Evolutionary conservation across 2,329 filamentous ascomycete genomes (phyloP).

Genomic region (Arachnomyces sp.): DNA sequence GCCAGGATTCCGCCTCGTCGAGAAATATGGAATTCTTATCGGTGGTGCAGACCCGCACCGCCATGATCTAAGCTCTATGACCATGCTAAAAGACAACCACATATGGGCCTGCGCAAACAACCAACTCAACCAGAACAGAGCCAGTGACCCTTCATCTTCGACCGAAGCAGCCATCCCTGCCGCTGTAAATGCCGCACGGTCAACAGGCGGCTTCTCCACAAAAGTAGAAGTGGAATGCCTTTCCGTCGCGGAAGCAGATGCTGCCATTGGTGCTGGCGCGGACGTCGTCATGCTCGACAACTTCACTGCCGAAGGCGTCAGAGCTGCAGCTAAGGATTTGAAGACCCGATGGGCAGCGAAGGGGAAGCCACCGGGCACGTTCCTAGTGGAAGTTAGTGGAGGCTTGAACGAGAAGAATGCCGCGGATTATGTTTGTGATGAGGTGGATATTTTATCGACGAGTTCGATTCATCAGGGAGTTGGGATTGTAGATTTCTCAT

Average conservation of each 20-base stretch:
- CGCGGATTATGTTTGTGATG: constrained; percentile 60
- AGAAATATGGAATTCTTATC: constrained; percentile 96
- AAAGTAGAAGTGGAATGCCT: constrained; percentile 97
- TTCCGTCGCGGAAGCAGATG: constrained; percentile 77
- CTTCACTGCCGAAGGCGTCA: constrained; percentile 73
- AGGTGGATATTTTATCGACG: constrained; percentile 93
- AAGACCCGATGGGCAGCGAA: constrained; percentile 72
- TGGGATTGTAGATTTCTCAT: constrained; percentile 86
- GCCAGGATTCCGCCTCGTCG: constrained; percentile 86
- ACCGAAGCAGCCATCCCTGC: constrained; percentile 64
- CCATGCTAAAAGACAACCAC: constrained; percentile 99
- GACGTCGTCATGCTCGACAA: constrained; percentile 98
- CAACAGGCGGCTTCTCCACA: constrained; percentile 77
- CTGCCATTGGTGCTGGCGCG: constrained; percentile 82
- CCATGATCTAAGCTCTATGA: constrained; percentile 88
- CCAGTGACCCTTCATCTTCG: constrained; percentile 14
- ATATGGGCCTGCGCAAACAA: constrained; percentile 72
- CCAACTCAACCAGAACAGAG: constrained; percentile 9
- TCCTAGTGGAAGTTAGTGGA: constrained; percentile 87
- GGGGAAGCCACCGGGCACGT: constrained; percentile 55
- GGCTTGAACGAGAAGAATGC: constrained; percentile 83
- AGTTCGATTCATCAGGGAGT: constrained; percentile 96
- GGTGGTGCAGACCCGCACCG: constrained; percentile 88
- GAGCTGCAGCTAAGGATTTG: constrained; percentile 63
- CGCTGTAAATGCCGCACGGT: constrained; percentile 75